phyloP scores from a whole-genome alignment of 2,329 filamentous ascomycete genomes.

The Neonectria magnoliae region DNA sequence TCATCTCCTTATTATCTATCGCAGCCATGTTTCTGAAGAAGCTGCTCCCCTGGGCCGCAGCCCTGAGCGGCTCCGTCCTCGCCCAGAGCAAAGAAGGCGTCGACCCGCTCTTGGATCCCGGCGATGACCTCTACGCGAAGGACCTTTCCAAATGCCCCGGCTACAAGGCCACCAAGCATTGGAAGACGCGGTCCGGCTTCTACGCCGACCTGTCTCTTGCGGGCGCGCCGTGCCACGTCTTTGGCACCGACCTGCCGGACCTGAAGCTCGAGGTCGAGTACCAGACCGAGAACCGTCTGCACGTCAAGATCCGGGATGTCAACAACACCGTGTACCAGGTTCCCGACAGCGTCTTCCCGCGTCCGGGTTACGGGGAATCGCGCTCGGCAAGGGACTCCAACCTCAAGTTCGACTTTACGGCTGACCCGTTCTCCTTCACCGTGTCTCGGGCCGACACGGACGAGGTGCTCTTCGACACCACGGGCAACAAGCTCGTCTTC shows the following conservation, averaged over 20 bases:
- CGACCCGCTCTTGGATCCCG: constrained; percentile 27
- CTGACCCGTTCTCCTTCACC: constrained; percentile 73
- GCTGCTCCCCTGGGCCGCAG: constrained; percentile 27
- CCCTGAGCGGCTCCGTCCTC: constrained; percentile 25
- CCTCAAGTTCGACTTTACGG: constrained; percentile 57
- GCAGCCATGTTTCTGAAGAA: constrained; percentile 31
- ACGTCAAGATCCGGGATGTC: constrained; percentile 77
- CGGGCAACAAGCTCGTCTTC: constrained; percentile 73
- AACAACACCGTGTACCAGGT: constrained; percentile 79
- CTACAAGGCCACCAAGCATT: constrained; percentile 72
- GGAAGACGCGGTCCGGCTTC: constrained; percentile 62
- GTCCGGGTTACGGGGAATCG: constrained; percentile 49
- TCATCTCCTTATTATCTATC: not conserved
- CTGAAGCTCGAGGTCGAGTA: constrained; percentile 70
- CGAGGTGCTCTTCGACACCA: constrained; percentile 75
- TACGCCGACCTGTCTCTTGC: constrained; percentile 77
- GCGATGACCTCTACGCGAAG: constrained; percentile 34
- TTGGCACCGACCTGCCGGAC: constrained; percentile 77
- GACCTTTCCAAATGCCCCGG: constrained; percentile 65
- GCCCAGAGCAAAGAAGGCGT: constrained; percentile 36
- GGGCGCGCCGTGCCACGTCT: constrained; percentile 77
- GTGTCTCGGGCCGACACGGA: constrained; percentile 56
- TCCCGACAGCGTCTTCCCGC: constrained; percentile 73
- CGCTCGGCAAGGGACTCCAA: constrained; percentile 47
- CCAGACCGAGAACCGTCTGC: constrained; percentile 65